Evolutionary conservation across 257 asterid genomes (phyloP).

Genomic region (Solanum pimpinellifolium): DNA sequence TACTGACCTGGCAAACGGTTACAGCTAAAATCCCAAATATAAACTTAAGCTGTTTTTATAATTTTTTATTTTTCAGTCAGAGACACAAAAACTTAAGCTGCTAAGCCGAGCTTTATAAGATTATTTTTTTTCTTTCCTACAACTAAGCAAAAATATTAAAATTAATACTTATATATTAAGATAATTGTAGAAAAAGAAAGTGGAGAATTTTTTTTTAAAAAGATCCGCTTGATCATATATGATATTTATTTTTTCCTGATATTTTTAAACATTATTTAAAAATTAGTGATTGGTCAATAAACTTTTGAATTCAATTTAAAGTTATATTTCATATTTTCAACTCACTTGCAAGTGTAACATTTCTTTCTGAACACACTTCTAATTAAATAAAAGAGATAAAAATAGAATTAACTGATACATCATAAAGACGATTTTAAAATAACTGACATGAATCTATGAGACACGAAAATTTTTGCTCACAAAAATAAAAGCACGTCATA

Average conservation of each 20-base stretch:
- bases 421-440: neutral
- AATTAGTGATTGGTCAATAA: neutral
- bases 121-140: neutral
- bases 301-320: neutral
- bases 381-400: neutral
- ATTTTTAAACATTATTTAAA: neutral
- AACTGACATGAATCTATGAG: neutral
- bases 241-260: neutral
- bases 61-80: neutral
- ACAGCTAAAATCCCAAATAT: neutral
- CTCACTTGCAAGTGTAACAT: neutral
- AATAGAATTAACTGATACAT: neutral
- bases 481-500: neutral
- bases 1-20: neutral
- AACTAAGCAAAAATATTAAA: neutral
- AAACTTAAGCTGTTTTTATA: neutral
- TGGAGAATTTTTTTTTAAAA: too few species aligned
- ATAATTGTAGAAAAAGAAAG: neutral
- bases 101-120: neutral
- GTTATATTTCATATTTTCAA: neutral
- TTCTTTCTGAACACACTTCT: neutral
- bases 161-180: neutral
- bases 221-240: neutral
- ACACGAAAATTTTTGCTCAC: neutral
- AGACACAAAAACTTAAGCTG: neutral